Evolutionary conservation across 768 basidiomycete species (phyloP).

Genomic region (Trametes cubensis): DNA sequence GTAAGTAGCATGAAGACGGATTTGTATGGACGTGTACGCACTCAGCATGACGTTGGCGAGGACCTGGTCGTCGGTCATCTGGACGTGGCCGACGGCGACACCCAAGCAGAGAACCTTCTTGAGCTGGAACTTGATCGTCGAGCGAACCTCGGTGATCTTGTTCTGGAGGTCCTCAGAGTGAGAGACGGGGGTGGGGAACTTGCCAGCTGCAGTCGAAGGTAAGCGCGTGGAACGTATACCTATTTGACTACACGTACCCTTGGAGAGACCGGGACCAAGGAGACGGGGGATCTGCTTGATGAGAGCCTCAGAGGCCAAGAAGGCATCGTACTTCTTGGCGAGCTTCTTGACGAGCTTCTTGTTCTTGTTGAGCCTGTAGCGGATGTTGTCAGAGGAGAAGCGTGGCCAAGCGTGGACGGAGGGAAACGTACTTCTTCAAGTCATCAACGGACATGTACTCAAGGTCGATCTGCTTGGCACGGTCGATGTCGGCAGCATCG

Average conservation of each 20-base stretch:
- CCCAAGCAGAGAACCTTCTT: slow-evolving; percentile 99
- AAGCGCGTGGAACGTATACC: neutral
- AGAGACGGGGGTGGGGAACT: slow-evolving; percentile 97
- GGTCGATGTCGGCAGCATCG: slow-evolving; percentile 98
- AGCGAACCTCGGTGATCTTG: slow-evolving; percentile 94
- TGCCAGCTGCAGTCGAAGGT: slow-evolving; percentile 68
- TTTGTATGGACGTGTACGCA: slow-evolving; percentile 41
- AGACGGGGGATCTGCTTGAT: slow-evolving; percentile 99
- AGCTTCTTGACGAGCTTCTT: slow-evolving; percentile 99
- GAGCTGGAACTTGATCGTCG: slow-evolving; percentile 99
- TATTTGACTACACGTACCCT: slow-evolving; percentile 57
- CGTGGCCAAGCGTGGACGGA: neutral
- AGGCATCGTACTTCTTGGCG: slow-evolving; percentile 99
- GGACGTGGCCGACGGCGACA: slow-evolving; percentile 96
- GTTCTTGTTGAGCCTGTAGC: slow-evolving; percentile 93
- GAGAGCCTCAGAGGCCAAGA: slow-evolving; percentile 94
- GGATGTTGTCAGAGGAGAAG: neutral
- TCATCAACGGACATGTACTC: slow-evolving; percentile 99
- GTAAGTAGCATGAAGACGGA: slow-evolving; percentile 9
- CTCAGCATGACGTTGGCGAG: slow-evolving; percentile 97
- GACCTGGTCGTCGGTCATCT: slow-evolving; percentile 98
- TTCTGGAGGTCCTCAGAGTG: slow-evolving; percentile 86
- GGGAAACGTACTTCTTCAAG: slow-evolving; percentile 83
- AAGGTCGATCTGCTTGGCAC: slow-evolving; percentile 95
- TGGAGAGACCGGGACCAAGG: slow-evolving; percentile 98